A percentile compares a stretch with the other conserved stretches of the same genome.
Evolutionary conservation across 345 rosid species (phyloP).

Genomic region (Rhodamnia argentea): DNA sequence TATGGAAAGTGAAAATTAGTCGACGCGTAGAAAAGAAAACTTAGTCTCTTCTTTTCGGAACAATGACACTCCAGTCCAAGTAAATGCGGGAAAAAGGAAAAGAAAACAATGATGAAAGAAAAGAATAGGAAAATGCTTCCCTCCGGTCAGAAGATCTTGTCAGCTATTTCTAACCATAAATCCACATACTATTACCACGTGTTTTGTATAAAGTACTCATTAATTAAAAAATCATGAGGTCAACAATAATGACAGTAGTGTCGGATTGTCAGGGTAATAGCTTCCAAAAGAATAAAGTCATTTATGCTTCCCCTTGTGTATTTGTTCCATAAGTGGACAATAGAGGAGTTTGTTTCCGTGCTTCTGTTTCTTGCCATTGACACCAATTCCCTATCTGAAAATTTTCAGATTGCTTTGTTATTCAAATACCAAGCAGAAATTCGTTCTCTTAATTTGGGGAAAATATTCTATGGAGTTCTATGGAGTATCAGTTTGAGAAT

Average conservation of each 20-base stretch:
- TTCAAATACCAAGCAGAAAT: background rate
- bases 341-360: background rate
- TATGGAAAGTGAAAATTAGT: background rate
- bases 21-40: background rate
- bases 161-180: no score
- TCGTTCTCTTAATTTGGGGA: background rate
- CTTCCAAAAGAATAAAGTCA: no score
- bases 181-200: no score
- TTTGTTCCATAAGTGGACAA: background rate
- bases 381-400: background rate
- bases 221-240: no score
- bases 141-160: no score
- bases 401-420: background rate
- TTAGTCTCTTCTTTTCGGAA: no score
- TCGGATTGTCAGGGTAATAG: no score
- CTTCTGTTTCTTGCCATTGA: background rate
- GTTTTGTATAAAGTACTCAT: no score
- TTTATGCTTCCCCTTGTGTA: background rate
- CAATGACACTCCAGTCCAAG: no score
- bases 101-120: background rate
- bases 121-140: no score
- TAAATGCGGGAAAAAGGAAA: no score
- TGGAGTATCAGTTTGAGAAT: background rate
- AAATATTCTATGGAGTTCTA: background rate
- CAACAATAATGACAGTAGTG: no score